These are phyloP conservation scores for Nemophila menziesii DNA, from an alignment of 257 asterid genomes.

Conservation along the genomic window DNA sequence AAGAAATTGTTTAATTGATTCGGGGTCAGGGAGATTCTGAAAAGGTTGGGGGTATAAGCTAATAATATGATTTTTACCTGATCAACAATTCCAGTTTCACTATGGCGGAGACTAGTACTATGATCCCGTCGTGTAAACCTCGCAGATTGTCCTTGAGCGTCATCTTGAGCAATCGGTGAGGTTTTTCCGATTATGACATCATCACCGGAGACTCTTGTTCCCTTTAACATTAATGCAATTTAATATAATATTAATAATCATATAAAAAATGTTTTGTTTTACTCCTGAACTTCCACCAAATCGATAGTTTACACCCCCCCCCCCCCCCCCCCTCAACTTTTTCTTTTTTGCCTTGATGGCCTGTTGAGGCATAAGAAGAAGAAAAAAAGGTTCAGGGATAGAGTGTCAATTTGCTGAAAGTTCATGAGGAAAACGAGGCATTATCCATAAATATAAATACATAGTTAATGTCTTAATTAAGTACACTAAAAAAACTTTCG, in stretches of 20 bases:
- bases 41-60: background rate
- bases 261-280: too few species aligned
- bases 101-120: constrained; percentile 15
- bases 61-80: background rate
- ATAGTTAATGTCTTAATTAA: background rate
- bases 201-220: constrained; percentile 13
- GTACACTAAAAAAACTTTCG: background rate
- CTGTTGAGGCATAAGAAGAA: too few species aligned
- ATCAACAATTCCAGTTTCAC: constrained; percentile 17
- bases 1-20: background rate
- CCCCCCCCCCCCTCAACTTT: too few species aligned
- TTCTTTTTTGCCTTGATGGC: too few species aligned
- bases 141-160: constrained; percentile 8
- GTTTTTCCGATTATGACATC: constrained; percentile 17
- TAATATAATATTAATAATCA: too few species aligned
- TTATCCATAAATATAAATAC: background rate
- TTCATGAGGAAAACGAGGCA: too few species aligned
- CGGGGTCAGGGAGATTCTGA: too few species aligned
- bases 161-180: constrained; percentile 8
- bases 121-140: constrained; percentile 13
- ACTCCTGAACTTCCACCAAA: too few species aligned
- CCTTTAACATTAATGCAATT: background rate
- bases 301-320: too few species aligned
- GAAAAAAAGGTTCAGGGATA: too few species aligned
- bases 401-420: too few species aligned